Conservation (phyloP, 2,329 filamentous ascomycete genomes). For the Claviceps pazoutovae region DNA sequence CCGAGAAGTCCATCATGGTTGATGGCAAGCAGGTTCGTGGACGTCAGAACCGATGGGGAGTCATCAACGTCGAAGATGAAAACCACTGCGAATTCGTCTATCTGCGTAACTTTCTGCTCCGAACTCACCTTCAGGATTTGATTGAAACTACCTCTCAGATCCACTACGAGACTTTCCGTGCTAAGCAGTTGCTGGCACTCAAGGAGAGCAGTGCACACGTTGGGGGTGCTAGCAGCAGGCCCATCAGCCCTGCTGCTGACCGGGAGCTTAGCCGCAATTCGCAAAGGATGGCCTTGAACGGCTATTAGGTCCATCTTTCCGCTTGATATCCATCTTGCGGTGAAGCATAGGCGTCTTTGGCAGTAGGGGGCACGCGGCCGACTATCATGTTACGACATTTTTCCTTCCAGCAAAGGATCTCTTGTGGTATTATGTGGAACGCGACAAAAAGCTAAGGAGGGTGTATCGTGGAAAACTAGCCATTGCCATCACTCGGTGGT, state of each 20-base stretch:
- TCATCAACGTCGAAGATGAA: conserved; percentile 99
- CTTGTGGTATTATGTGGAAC: conserved; percentile 17
- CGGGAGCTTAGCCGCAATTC: conserved; percentile 93
- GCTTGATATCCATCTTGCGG: conserved; percentile 17
- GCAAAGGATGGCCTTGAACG: conserved; percentile 97
- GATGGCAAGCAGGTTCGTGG: conserved; percentile 95
- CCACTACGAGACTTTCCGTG: conserved; percentile 99
- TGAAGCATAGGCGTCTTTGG: conserved; percentile 21
- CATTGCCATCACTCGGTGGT: conserved; percentile 9
- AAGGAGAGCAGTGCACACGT: conserved; percentile 94
- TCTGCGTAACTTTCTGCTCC: conserved; percentile 93
- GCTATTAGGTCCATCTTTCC: conserved; percentile 52
- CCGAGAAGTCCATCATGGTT: conserved; percentile 94
- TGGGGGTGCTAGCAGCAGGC: conserved; percentile 59
- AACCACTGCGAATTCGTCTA: conserved; percentile 99
- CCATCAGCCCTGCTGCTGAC: conserved; percentile 90
- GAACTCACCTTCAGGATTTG: conserved; percentile 94
- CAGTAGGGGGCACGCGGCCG: conserved; percentile 8
- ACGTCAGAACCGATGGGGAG: conserved; percentile 97
- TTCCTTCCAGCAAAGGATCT: conserved; percentile 10
- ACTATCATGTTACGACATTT: conserved; percentile 15
- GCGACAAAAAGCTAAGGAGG: conserved; percentile 10
- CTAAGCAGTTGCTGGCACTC: conserved; percentile 92
- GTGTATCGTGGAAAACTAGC: conserved; percentile 10
- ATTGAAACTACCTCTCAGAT: conserved; percentile 99